Base-by-base conservation (phyloP, 2,329 filamentous ascomycete genomes). In the Rugonectria rugulosa region DNA sequence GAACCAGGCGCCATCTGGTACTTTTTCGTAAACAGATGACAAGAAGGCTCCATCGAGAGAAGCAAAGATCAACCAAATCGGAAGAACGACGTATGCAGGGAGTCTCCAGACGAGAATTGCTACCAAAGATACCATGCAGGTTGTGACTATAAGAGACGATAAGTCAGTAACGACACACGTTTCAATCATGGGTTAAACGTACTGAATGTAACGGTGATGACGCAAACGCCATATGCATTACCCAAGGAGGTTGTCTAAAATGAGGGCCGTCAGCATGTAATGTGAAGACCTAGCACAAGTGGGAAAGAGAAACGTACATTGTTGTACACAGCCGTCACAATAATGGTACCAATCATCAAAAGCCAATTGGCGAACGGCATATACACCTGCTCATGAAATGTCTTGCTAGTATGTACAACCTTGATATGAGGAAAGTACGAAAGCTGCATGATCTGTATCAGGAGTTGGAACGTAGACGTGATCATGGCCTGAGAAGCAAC, bases 401-500 rank as follows among this genome's bases (percentile, higher is more conserved):
- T 80, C 23, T 79, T 81, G 8, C 85, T 89, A 0, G 88, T 91
- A 66, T 92, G 88, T 2, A 88, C 79, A 8, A 88, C 79, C 60
- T 88, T 86, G 68, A 92, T 85, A 57, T 91, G 88, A 0, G 89
- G 89, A 58, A 90, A 91, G 69, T 92, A 92, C 0, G 76, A 79
- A 12, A 81, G 69, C 53, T 77, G 88, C 85, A 91, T 91, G 59
- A 91, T 82, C 72, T 90, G 88, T 1, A 81, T 79, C 9, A 89
- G 72, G 1, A 77, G 70, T 72, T 90, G 88, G 60, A 91, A 92
- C 0, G 86, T 85, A 3, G 82, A 85, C 0, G 89, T 92, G 47
- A 92, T 91, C 75, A 92, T 89, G 11, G 89, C 89, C 61, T 92
- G 89, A 3, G 85, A 89, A 1, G 89, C 89, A 7, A 92, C 88